Base-by-base conservation (phyloP, 441 rosid genomes). In the Syzygium syzygioides region DNA sequence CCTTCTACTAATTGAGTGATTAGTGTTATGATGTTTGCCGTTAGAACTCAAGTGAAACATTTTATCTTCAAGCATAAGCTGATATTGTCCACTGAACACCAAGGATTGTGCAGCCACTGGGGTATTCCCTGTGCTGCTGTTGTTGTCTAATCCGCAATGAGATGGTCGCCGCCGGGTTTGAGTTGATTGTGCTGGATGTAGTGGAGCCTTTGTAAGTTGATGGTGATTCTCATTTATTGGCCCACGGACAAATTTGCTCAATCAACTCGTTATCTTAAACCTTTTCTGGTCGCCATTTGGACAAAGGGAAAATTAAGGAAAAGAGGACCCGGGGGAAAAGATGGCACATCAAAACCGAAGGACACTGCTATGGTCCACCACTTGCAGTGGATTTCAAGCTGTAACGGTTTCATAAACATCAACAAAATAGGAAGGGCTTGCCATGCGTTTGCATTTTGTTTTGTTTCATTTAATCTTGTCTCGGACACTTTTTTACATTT, bases 51-150 rank as follows among this genome's bases (percentile, higher is more conserved):
- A 62, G 3, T n/a, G 34, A 28, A 6, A 1, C 19, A 14, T 62
- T n/a, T n/a, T n/a, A 62, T 62, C 30, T 26, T 28, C 30, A 26
- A 60, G 66, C 17, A 60, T 62, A 62, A 62, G 10, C 68, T 62
- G 9, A 62, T 60, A 60, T 14, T 6, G 34, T 62, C 34, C 68
- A 62, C 17, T n/a, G 19, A 62, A 14, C 1, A n/a, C 68, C 4
- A 14, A 18, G 11, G 32, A 60, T 13, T 60, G 68, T 14, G 19
- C 9, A 6, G 68, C 68, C 34, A n/a, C 3, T 60, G 68, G 32
- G 68, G 68, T 34, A 28, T 0, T 60, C 68, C 68, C 55, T 4
- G 55, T 53, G 0, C 0, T 0, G 32, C 0, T 28, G 19, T 18
- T 28, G 68, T 7, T 28, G 68, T 28, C 34, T 28, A 60, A 28